A percentile compares a stretch with the other conserved stretches of the same genome.
These are phyloP conservation scores for Phaeotremella fagi DNA, from an alignment of 768 basidiomycete species.

Conservation along the genomic window DNA sequence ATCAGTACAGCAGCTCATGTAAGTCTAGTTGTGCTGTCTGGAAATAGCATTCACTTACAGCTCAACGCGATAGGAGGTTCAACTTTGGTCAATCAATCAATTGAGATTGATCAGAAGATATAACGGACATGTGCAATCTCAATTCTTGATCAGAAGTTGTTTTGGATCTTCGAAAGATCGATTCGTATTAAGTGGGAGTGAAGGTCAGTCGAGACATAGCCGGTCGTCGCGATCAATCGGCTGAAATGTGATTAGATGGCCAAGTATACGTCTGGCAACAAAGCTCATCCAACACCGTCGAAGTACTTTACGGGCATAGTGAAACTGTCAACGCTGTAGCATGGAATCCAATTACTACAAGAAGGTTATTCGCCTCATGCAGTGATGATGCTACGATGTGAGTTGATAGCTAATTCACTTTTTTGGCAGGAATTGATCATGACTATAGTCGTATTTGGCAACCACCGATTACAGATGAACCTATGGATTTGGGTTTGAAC, in stretches of 20 bases:
- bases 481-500: neutral
- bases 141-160: conserved; percentile 83
- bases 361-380: conserved; percentile 87
- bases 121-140: conserved; percentile 75
- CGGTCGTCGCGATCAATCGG: too few relatives aligned
- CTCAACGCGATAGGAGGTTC: conserved; percentile 94
- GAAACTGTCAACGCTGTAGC: conserved; percentile 87
- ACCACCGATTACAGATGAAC: conserved; percentile 16
- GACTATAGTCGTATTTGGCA: conserved; percentile 42
- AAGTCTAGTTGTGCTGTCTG: too few relatives aligned
- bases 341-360: conserved; percentile 84
- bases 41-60: too few relatives aligned
- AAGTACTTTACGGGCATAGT: conserved; percentile 82
- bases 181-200: conserved; percentile 89
- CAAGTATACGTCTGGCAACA: conserved; percentile 95
- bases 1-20: conserved; percentile 85
- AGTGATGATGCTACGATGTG: conserved; percentile 81
- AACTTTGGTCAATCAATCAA: conserved; percentile 73
- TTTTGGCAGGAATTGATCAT: neutral
- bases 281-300: conserved; percentile 74
- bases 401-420: conserved; percentile 9
- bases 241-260: conserved; percentile 58
- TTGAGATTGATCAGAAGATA: conserved; percentile 68
- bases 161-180: conserved; percentile 86
- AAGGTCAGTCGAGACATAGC: too few relatives aligned